These are phyloP conservation scores for Euphorbia pulcherrima DNA, from an alignment of 345 rosid species.

Conservation along the genomic window DNA sequence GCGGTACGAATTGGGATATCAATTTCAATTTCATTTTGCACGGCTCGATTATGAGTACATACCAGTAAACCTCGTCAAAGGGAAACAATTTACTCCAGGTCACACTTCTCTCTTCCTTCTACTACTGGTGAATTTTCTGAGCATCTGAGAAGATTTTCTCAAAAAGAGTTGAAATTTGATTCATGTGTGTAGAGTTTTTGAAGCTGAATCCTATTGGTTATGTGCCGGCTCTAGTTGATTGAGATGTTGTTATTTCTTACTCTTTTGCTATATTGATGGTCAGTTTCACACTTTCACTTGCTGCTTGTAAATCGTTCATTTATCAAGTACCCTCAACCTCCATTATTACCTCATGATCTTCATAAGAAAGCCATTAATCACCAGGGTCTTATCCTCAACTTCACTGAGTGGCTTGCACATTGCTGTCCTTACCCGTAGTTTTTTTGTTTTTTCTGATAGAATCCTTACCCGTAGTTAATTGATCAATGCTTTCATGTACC, in stretches of 20 bases:
- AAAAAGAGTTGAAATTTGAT: neutral
- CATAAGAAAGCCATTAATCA: conserved; percentile 54
- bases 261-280: conserved; percentile 75
- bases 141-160: too few relatives aligned
- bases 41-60: conserved; percentile 64
- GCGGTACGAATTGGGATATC: neutral
- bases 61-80: conserved; percentile 50
- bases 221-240: conserved; percentile 74
- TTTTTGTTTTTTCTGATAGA: neutral
- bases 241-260: conserved; percentile 57
- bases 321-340: conserved; percentile 58
- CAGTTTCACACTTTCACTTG: neutral
- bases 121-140: neutral
- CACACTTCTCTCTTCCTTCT: neutral
- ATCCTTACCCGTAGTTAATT: neutral
- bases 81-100: conserved; percentile 70
- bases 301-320: neutral
- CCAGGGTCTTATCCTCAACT: conserved; percentile 43
- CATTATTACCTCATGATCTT: conserved; percentile 61
- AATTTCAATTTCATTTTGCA: conserved; percentile 27
- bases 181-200: conserved; percentile 44
- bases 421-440: neutral
- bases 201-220: conserved; percentile 76
- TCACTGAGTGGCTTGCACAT: neutral
- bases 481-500: neutral